These are phyloP conservation scores for Lachancea waltii DNA, from an alignment of 805 yeast species.

Conservation along the genomic window DNA sequence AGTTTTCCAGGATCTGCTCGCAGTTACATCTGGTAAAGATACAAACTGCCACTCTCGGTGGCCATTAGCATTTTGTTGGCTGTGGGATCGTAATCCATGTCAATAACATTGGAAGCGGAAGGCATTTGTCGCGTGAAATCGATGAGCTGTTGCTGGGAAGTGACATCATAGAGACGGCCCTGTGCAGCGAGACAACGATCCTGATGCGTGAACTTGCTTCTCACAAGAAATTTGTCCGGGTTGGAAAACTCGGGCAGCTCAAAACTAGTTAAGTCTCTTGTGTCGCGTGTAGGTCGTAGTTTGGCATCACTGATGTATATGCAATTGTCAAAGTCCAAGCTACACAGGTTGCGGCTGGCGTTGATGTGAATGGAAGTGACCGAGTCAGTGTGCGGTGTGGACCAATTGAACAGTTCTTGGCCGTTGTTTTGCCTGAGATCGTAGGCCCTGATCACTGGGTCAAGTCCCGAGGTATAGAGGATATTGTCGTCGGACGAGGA, in stretches of 20 bases:
- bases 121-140: neutral
- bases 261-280: neutral
- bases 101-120: slow-evolving; percentile 1
- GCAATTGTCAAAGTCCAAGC: slow-evolving; percentile 6
- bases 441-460: slow-evolving; percentile 53
- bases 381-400: slow-evolving; percentile 3
- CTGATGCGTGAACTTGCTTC: slow-evolving; percentile 4
- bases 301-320: slow-evolving; percentile 6
- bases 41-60: slow-evolving; percentile 4
- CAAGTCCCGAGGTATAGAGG: slow-evolving; percentile 60
- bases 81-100: slow-evolving; percentile 6
- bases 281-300: slow-evolving; percentile 1
- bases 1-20: too few relatives aligned
- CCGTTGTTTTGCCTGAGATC: slow-evolving; percentile 34
- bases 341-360: slow-evolving; percentile 6
- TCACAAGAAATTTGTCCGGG: slow-evolving; percentile 3
- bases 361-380: slow-evolving; percentile 5
- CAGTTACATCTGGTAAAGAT: slow-evolving; percentile 1
- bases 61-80: slow-evolving; percentile 1
- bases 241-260: neutral
- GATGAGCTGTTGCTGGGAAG: slow-evolving; percentile 1
- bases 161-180: slow-evolving; percentile 6
- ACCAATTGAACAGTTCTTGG: slow-evolving; percentile 4
- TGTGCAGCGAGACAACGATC: slow-evolving; percentile 3
- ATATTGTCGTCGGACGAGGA: slow-evolving; percentile 35